Evolutionary conservation across 352 stramenopile species (phyloP), one percentile per base, ranked within the genome.

Genomic region (Phytophthora syringae): DNA sequence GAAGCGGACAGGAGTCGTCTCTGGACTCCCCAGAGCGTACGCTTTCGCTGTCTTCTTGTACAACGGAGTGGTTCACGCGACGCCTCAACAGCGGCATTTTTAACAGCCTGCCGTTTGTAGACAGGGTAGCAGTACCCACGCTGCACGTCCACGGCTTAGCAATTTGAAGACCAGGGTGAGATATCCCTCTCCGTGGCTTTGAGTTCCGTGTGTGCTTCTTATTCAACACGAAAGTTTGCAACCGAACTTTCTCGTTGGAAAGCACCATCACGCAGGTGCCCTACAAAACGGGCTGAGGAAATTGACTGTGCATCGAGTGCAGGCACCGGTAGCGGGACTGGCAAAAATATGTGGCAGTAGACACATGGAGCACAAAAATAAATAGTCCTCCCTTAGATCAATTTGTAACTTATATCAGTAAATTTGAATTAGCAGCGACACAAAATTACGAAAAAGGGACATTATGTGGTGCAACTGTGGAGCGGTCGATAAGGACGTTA

Each of bases 1-100:
- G 62, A 10, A 76, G 25, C 7, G 66, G 71, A 7, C 70, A 76
- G 3, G 66, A 64, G 20, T 68, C 71, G 18, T 44, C 45, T 0
- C 22, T 30, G 16, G 32, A 34, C 13, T 64, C 60, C 24, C 37
- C 45, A 22, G 20, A 15, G 0, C 40, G 22, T 7, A 52, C 2
- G 22, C 21, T 50, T 36, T 55, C 18, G n/a, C 34, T 60, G 45
- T 56, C 24, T 18, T 63, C 52, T 13, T 28, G 22, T 37, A 58
- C 34, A 7, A 6, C 49, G 30, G 34, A 24, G 32, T 21, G 24
- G 24, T 44, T 58, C 50, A 42, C 2, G 16, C 18, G 49, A 13
- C 55, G 39, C 22, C 16, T 53, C 37, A 44, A 56, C n/a, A 51
- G 22, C 22, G 40, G n/a, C 70, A 75, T 75, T 18, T 56, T 13